phyloP scores from a whole-genome alignment of 371 early-diverging fungal genomes.

The Entomophthora muscae region DNA sequence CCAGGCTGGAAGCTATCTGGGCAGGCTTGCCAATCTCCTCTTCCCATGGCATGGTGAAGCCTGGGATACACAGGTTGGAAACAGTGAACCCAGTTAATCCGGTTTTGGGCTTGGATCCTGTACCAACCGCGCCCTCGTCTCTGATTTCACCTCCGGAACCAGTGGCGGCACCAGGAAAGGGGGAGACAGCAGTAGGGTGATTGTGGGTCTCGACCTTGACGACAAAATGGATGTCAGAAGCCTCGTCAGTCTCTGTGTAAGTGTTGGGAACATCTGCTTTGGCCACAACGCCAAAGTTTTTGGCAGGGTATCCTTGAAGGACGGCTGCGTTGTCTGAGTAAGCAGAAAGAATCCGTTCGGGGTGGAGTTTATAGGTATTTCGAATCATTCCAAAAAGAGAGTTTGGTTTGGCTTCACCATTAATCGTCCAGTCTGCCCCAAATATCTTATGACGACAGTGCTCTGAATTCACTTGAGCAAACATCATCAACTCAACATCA shows the following conservation, averaged over 20 bases:
- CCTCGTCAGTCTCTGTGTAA: constrained; percentile 27
- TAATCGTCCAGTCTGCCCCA: constrained; percentile 88
- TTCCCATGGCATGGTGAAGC: constrained; percentile 85
- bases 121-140: constrained; percentile 94
- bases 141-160: constrained; percentile 95
- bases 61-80: constrained; percentile 82
- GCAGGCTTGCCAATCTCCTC: constrained; percentile 62
- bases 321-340: constrained; percentile 97
- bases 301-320: constrained; percentile 56
- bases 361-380: constrained; percentile 70
- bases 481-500: constrained; percentile 97
- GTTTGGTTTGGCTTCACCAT: constrained; percentile 48
- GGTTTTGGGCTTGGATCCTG: constrained; percentile 84
- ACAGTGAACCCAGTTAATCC: constrained; percentile 88
- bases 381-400: constrained; percentile 89
- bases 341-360: constrained; percentile 72
- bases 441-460: constrained; percentile 98
- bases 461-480: constrained; percentile 97
- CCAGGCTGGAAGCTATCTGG: constrained; percentile 77
- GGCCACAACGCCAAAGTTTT: constrained; percentile 42
- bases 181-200: constrained; percentile 95
- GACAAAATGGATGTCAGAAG: constrained; percentile 63
- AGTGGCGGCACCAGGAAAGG: constrained; percentile 89
- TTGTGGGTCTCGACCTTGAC: constrained; percentile 97
- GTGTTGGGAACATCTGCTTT: constrained; percentile 17